Base-by-base conservation (phyloP, 2,329 filamentous ascomycete genomes). In the Arthrobotrys musiformis region DNA sequence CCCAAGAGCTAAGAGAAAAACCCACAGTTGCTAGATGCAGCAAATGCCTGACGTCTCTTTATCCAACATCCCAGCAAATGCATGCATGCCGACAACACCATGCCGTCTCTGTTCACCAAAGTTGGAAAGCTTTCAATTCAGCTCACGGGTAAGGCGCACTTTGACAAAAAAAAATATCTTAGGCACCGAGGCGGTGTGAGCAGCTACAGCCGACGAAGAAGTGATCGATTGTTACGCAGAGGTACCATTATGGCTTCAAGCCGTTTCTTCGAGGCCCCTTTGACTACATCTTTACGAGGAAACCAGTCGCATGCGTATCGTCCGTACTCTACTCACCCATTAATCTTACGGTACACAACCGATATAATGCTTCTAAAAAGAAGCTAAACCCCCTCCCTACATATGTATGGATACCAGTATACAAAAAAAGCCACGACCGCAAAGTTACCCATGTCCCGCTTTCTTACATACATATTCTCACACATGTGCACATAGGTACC, bases 81-180 rank as follows among this genome's bases (percentile, higher is more conserved):
- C 66, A 77, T 77, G 73, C 73, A 77, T 61, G 66, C 58, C 66
- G 73, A 77, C 66, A 77, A 77, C 66, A 68, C 73, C 66, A 77
- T 77, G 73, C 66, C 48, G 54, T 40, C 33, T 40, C 54, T 26
- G 70, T 37, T 60, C 58, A 33, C 35, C 64, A 67, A 70, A 66
- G 66, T 66, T 66, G 73, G 66, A 77, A 77, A 61, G 48, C 44
- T 28, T 44, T 64, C 50, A 58, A 48, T 44, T 64, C 50, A 64
- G 64, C 54, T 63, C 24, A 50, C 17, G 48, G 54, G 22, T 26
- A 52, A 46, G 54, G 54, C 35, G 26, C 52, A 64, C 44, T 52
- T 37, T 33, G 15, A 22, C 22, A 46, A 63, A 64, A 26, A 4
- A 50, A 2, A 37, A 58, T 64, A 46, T 22, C 46, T 62, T 30